These are phyloP conservation scores for Lachnellula hyalina DNA, from an alignment of 2,329 filamentous ascomycete genomes.

Conservation along the genomic window DNA sequence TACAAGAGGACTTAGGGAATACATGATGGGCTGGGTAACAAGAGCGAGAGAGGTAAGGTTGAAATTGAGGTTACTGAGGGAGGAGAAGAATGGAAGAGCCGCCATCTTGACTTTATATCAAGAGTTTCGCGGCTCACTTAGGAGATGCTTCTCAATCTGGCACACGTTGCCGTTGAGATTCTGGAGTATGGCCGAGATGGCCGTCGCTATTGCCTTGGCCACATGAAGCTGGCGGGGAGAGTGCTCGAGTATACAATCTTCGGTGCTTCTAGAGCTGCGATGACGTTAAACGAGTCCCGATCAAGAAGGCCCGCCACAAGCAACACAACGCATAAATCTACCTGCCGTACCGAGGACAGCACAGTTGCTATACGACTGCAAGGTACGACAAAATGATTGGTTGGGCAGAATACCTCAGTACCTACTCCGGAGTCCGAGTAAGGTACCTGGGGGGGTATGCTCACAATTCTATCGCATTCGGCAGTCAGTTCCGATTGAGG, in stretches of 20 bases:
- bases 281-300: slow-evolving; percentile 4
- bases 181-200: slow-evolving; percentile 1
- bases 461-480: no score
- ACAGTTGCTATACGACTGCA: not conserved
- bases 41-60: slow-evolving; percentile 16
- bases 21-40: slow-evolving; percentile 39
- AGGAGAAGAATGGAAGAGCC: slow-evolving; percentile 16
- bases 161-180: not conserved
- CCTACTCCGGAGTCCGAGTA: not conserved
- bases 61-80: slow-evolving; percentile 18
- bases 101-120: slow-evolving; percentile 25
- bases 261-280: not conserved
- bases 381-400: slow-evolving; percentile 6
- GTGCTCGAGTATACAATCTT: no score
- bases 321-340: no score
- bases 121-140: not conserved
- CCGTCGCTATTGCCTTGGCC: slow-evolving; percentile 6
- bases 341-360: no score
- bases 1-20: slow-evolving; percentile 44
- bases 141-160: not conserved
- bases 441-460: not conserved
- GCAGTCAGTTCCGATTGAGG: no score
- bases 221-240: no score
- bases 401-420: no score
- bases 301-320: slow-evolving; percentile 1